Evolutionary conservation across 805 yeast species (phyloP).

Genomic region (Candida chilensis): DNA sequence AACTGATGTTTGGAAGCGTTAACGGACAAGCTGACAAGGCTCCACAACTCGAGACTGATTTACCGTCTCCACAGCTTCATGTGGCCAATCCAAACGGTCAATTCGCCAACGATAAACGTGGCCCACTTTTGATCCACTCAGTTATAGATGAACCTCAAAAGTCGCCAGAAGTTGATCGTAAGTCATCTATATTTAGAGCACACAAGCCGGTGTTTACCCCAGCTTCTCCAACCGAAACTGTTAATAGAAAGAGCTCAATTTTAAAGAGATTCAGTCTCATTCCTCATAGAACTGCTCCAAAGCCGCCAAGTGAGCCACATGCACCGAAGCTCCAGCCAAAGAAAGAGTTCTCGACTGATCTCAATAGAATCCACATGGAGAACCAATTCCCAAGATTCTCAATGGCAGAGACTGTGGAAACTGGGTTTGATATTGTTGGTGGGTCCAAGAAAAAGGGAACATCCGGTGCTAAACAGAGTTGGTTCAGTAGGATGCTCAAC

Average conservation of each 20-base stretch:
- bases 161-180: neutral
- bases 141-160: neutral
- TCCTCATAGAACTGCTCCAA: slow-evolving; percentile 30
- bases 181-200: neutral
- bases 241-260: slow-evolving; percentile 6
- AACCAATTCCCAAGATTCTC: neutral
- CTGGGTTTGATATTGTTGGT: slow-evolving; percentile 1
- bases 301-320: slow-evolving; percentile 10
- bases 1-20: neutral
- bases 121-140: no score
- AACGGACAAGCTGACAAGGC: neutral
- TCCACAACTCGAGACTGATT: neutral
- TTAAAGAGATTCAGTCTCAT: slow-evolving; percentile 19
- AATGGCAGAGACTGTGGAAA: neutral
- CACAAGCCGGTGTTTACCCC: neutral
- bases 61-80: neutral
- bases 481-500: slow-evolving; percentile 4
- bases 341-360: neutral
- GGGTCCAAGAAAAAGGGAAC: no score
- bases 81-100: neutral
- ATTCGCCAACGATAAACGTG: neutral
- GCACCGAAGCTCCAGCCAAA: neutral
- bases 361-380: no score
- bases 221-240: neutral
- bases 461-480: neutral